A percentile compares a stretch with the other conserved stretches of the same genome.
Conservation (phyloP, 192 early-diverging fungal species). For the Backusella tuberculispora region DNA sequence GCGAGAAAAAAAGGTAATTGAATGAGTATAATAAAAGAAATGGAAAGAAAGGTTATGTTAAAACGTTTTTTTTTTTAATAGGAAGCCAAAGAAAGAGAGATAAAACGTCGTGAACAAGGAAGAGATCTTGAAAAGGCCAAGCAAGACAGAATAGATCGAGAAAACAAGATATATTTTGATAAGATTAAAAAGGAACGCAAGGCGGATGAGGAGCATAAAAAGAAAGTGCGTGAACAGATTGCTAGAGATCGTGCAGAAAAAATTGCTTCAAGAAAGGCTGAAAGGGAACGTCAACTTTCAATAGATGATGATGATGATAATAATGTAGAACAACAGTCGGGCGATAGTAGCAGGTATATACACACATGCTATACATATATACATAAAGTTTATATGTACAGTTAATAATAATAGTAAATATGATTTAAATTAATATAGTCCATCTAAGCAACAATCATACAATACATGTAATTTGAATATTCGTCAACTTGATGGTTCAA, state of each 20-base stretch:
- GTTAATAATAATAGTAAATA: too few species aligned
- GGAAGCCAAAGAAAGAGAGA: slow-evolving; percentile 28
- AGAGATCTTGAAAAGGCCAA: slow-evolving; percentile 23
- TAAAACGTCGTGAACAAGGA: slow-evolving; percentile 34
- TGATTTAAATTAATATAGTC: too few species aligned
- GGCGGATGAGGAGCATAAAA: slow-evolving; percentile 32
- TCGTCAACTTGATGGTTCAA: slow-evolving; percentile 38
- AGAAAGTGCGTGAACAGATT: slow-evolving; percentile 38
- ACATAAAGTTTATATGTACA: too few species aligned
- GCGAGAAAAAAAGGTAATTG: neutral
- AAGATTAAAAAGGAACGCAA: slow-evolving; percentile 33
- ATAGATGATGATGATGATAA: neutral
- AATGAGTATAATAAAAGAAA: neutral
- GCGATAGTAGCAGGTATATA: neutral
- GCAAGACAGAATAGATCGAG: slow-evolving; percentile 18
- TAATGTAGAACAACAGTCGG: neutral
- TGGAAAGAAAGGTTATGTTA: neutral
- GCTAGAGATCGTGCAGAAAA: slow-evolving; percentile 34
- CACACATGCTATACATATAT: neutral
- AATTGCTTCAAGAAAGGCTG: slow-evolving; percentile 7
- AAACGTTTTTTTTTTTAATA: neutral
- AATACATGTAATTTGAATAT: slow-evolving; percentile 31
- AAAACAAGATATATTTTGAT: slow-evolving; percentile 33
- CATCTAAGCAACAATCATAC: neutral
- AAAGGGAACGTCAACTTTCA: neutral